These are phyloP conservation scores for Dalechampia spathulata DNA, from an alignment of 441 rosid species.

Conservation along the genomic window DNA sequence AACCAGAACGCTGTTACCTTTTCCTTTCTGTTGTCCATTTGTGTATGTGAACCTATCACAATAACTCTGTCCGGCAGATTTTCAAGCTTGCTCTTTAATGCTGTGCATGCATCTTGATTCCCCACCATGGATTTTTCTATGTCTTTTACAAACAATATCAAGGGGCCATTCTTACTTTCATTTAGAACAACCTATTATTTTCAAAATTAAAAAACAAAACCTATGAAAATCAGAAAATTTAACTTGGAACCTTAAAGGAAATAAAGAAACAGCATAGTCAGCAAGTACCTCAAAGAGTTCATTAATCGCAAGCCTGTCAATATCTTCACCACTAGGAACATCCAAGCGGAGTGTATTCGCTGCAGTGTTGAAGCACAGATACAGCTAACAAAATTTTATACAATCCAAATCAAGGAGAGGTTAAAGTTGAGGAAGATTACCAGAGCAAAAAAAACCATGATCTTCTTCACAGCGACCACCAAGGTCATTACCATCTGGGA, in stretches of 20 bases:
- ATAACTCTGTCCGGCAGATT: slow-evolving; percentile 67
- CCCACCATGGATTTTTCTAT: slow-evolving; percentile 83
- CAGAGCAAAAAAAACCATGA: slow-evolving; percentile 89
- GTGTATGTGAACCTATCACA: slow-evolving; percentile 84
- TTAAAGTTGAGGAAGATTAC: slow-evolving; percentile 29
- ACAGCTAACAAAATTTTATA: not conserved
- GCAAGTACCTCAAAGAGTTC: slow-evolving; percentile 85
- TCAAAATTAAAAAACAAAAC: too few relatives aligned
- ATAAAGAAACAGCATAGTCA: slow-evolving; percentile 4
- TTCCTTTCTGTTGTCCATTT: slow-evolving; percentile 90
- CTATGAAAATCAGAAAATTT: slow-evolving; percentile 18
- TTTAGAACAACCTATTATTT: slow-evolving; percentile 73
- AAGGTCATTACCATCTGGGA: slow-evolving; percentile 90
- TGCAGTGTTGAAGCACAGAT: slow-evolving; percentile 19
- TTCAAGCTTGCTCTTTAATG: slow-evolving; percentile 74
- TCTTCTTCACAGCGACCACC: slow-evolving; percentile 95
- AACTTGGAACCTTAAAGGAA: slow-evolving; percentile 10
- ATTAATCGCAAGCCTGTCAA: slow-evolving; percentile 71
- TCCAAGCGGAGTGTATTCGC: slow-evolving; percentile 85
- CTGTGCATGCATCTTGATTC: slow-evolving; percentile 62
- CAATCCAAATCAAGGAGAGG: too few relatives aligned
- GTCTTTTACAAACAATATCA: slow-evolving; percentile 85
- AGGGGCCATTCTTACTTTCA: slow-evolving; percentile 66
- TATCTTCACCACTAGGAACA: slow-evolving; percentile 72
- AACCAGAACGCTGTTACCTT: slow-evolving; percentile 39